Base-by-base conservation (phyloP, 2,329 filamentous ascomycete genomes). In the Phyllosticta paracitricarpa region DNA sequence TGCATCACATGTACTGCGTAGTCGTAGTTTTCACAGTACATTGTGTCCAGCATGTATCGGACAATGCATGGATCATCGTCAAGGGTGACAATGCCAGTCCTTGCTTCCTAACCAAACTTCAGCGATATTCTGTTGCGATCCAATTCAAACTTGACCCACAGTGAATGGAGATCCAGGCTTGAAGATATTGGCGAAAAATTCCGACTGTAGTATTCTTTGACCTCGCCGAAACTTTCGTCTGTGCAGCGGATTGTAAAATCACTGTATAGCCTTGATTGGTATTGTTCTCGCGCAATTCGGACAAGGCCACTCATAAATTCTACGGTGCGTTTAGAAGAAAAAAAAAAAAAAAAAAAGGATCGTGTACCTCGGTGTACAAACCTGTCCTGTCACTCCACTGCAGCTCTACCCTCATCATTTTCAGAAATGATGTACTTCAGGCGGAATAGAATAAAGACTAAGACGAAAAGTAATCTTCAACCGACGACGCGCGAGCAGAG, bases 1-100 rank as follows among this genome's bases (percentile, higher is more conserved):
- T 14, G 1, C 1, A 12, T 4, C 33, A 2, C 1, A 3, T 4
- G 4, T 40, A 12, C 10, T 17, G 2, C 1, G 33, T 14, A 3
- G 8, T 40, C 10, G 2, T 4, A 14, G 5, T 17, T 8, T 5
- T 40, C 14, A 10, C 33, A 12, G 33, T 40, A 40, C 10, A 17
- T 12, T 14, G 6, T 2, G 9, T 54, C 22, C n/a, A 54, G 22
- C 5, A 25, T 22, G 14, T 2, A n/a, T 1, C 6, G 9, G 1
- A 54, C 6, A 17, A 28, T 22, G 65, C 64, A 68, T 2, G 9
- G 54, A 17, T 55, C 52, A 8, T 60, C 58, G 14, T 56, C 58
- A 4, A 55, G 52, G 1, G 8, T 26, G n/a, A 60, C 54, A 53
- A 60, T 33, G 52, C 54, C 40, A 4, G 58, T 48, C n/a, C 19